Evolutionary conservation across 768 basidiomycete genomes (phyloP), one percentile per base, ranked within the genome.

Genomic region (Lentinula detonsa): DNA sequence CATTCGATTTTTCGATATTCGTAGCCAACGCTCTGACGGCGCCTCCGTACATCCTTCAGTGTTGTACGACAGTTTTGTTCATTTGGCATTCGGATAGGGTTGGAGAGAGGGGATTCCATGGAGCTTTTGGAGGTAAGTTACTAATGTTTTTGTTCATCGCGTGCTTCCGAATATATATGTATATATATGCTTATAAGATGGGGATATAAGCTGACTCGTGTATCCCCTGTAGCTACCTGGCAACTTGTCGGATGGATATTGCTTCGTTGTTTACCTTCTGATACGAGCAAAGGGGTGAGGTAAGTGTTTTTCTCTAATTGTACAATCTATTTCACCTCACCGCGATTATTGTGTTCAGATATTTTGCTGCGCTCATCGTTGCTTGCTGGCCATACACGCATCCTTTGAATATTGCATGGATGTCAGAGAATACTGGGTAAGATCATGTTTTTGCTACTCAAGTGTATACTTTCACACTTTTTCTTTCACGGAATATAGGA

Each of bases 351-450:
- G 28, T 28, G 28, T 1, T 13, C 40, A 70, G 69, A 57, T 70
- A 75, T 52, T 64, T 74, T 42, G 74, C 74, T 3, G 75, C 72
- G 2, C 64, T 75, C 2, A 62, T 75, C 45, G 70, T 76, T 0
- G 73, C 75, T 7, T 72, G 71, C 2, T 76, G 75, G 75, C 75
- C 75, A 3, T 74, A 71, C 28, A 75, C 72, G 3, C 75, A 76
- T 63, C 75, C 75, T 2, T 62, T 76, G 37, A 76, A 75, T 50
- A 72, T 76, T 45, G 75, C 74, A 1, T 76, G 75, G 75, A 74
- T 76, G 70, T 72, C 74, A 0, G 75, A 76, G 61, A 76, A 76
- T 54, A 75, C 73, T 2, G 74, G 71, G 72, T 68, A 61, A 34
- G 64, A 40, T n/a, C 13, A 4, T 48, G 35, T 35, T 37, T 39